These are phyloP conservation scores for Bruguiera sexangula DNA, from an alignment of 345 rosid species.

Conservation along the genomic window DNA sequence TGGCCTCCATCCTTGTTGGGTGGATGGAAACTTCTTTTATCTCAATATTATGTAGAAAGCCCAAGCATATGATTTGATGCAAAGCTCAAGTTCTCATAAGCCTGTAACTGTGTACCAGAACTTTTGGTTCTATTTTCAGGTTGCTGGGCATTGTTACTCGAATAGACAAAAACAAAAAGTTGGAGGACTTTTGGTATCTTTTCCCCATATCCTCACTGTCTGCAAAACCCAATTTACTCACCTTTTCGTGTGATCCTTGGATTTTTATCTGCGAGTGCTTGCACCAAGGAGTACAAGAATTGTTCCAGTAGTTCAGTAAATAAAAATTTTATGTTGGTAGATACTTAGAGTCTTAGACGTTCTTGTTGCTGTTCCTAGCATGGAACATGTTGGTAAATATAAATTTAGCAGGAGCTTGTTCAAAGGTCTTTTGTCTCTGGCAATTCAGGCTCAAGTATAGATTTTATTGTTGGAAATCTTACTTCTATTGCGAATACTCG, in stretches of 20 bases:
- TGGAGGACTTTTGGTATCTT: too few relatives aligned
- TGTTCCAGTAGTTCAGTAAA: neutral
- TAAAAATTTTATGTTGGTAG: neutral
- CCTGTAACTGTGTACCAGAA: too few relatives aligned
- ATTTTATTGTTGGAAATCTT: neutral
- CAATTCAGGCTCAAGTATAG: neutral
- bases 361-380: neutral
- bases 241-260: too few relatives aligned
- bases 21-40: conserved; percentile 2
- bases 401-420: neutral
- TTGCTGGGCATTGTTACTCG: too few relatives aligned
- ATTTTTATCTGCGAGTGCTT: neutral
- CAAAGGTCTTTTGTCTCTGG: neutral
- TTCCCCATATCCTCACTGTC: too few relatives aligned
- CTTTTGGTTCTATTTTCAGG: too few relatives aligned
- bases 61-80: neutral
- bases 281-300: neutral
- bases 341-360: neutral
- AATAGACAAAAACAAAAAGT: too few relatives aligned
- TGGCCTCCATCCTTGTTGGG: conserved; percentile 4
- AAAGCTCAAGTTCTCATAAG: too few relatives aligned
- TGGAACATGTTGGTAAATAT: neutral
- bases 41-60: neutral
- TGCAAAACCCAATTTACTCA: too few relatives aligned
- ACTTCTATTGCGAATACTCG: neutral